phyloP scores from a whole-genome alignment of 1,139 yeast genomes.

The Geotrichum reessii region DNA sequence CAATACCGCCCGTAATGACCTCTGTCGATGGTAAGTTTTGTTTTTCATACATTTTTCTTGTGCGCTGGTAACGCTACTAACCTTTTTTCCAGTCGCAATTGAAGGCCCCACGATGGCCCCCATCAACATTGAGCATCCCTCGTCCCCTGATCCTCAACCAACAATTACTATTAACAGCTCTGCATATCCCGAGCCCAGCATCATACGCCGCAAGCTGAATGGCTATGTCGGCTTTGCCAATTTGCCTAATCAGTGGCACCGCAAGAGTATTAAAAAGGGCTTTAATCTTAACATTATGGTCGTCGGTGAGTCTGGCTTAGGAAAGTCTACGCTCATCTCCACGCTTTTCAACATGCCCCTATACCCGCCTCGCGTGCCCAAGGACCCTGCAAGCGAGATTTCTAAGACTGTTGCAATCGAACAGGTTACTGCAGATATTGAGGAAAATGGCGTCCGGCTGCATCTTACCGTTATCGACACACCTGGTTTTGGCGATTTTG shows the following conservation, averaged over 20 bases:
- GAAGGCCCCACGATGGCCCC: constrained; percentile 16
- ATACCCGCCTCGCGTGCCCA: constrained; percentile 40
- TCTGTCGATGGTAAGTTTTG: constrained; percentile 14
- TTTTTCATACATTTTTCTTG: background rate
- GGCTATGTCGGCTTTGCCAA: constrained; percentile 97
- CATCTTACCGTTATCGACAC: constrained; percentile 81
- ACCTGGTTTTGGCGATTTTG: constrained; percentile 90
- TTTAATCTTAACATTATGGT: constrained; percentile 59
- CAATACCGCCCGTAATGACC: constrained; percentile 2
- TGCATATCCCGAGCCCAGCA: constrained; percentile 18
- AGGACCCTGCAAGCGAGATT: constrained; percentile 35
- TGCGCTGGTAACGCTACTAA: background rate
- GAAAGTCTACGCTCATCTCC: constrained; percentile 87
- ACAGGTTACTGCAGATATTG: constrained; percentile 66
- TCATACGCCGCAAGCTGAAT: constrained; percentile 75
- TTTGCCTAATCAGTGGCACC: constrained; percentile 98
- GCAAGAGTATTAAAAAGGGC: constrained; percentile 89
- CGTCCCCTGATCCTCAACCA: constrained; percentile 11
- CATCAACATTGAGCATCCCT: constrained; percentile 10
- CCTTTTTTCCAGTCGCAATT: constrained; percentile 3
- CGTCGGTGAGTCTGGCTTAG: constrained; percentile 83
- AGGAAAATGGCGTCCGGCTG: constrained; percentile 89
- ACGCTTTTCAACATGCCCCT: constrained; percentile 81
- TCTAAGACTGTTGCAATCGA: constrained; percentile 55
- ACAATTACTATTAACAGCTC: background rate